A percentile compares a stretch with the other conserved stretches of the same genome.
Evolutionary conservation across 805 yeast species (phyloP).

Genomic region (Wickerhamomyces queroliae): DNA sequence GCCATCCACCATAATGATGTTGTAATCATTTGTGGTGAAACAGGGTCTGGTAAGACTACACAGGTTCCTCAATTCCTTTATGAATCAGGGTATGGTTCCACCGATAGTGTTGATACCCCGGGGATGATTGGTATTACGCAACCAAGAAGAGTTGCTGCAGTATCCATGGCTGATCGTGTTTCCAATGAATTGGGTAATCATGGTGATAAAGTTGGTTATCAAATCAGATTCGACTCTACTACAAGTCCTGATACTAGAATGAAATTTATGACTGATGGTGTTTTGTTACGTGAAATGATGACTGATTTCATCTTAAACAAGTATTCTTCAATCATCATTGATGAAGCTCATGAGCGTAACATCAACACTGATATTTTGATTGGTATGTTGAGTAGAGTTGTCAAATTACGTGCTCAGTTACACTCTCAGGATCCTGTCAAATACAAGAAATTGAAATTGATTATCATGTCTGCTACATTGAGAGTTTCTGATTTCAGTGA

Average conservation of each 20-base stretch:
- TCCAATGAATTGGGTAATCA: conserved; percentile 70
- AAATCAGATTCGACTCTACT: conserved; percentile 74
- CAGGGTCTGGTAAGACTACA: conserved; percentile 98
- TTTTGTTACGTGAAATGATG: conserved; percentile 88
- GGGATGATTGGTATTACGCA: conserved; percentile 98
- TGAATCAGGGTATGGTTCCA: conserved; percentile 84
- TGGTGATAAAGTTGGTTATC: conserved; percentile 67
- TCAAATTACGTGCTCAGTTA: conserved; percentile 60
- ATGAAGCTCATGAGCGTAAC: conserved; percentile 97
- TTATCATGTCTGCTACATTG: conserved; percentile 96
- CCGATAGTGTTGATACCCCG: conserved; percentile 52
- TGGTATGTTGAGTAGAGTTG: conserved; percentile 88
- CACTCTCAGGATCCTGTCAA: conserved; percentile 39
- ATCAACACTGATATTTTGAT: conserved; percentile 93
- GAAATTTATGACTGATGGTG: conserved; percentile 95
- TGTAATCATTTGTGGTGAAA: conserved; percentile 91
- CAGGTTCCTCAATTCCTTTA: conserved; percentile 95
- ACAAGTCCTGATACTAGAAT: conserved; percentile 60
- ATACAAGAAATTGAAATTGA: conserved; percentile 64
- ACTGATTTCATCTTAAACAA: conserved; percentile 72
- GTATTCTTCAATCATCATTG: conserved; percentile 84
- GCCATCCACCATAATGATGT: conserved; percentile 90
- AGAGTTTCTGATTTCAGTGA: conserved; percentile 92
- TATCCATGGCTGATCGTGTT: conserved; percentile 84
- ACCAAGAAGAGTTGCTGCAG: conserved; percentile 92